These are phyloP conservation scores for Rhizopogon roseolus DNA, from an alignment of 768 basidiomycete genomes.

Conservation along the genomic window DNA sequence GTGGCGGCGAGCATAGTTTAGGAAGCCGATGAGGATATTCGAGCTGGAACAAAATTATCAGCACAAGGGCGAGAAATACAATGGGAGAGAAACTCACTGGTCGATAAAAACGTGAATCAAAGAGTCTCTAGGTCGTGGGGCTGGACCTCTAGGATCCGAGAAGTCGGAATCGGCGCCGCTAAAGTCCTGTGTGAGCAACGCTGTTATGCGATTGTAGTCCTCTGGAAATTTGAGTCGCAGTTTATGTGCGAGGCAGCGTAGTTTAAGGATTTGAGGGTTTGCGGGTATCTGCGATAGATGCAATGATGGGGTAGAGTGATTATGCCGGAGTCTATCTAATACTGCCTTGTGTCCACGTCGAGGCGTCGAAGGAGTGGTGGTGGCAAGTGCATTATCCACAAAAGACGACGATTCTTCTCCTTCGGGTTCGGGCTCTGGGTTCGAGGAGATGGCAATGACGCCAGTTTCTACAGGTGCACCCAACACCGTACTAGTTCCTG, in stretches of 20 bases:
- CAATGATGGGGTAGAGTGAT: constrained; percentile 43
- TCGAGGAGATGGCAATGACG: constrained; percentile 12
- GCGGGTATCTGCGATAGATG: constrained; percentile 35
- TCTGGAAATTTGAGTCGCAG: constrained; percentile 53
- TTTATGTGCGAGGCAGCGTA: constrained; percentile 53
- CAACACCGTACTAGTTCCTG: neutral
- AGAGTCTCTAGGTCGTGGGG: constrained; percentile 25
- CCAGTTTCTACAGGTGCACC: constrained; percentile 8
- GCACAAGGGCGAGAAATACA: no score
- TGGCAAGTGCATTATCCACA: constrained; percentile 8
- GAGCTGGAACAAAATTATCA: constrained; percentile 43
- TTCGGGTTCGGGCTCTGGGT: constrained; percentile 17
- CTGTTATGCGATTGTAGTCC: constrained; percentile 34
- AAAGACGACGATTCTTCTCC: constrained; percentile 27
- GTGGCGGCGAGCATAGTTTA: constrained; percentile 63
- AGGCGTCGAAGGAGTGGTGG: constrained; percentile 25
- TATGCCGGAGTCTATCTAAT: constrained; percentile 32
- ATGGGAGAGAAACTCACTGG: no score
- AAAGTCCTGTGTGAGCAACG: constrained; percentile 28
- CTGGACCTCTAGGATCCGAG: constrained; percentile 29
- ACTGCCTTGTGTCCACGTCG: constrained; percentile 17
- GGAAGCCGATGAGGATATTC: constrained; percentile 81
- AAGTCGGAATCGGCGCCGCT: constrained; percentile 30
- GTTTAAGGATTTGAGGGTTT: constrained; percentile 43
- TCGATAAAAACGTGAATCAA: constrained; percentile 39